phyloP scores from a whole-genome alignment of 257 asterid genomes.

The Scutellaria baicalensis region DNA sequence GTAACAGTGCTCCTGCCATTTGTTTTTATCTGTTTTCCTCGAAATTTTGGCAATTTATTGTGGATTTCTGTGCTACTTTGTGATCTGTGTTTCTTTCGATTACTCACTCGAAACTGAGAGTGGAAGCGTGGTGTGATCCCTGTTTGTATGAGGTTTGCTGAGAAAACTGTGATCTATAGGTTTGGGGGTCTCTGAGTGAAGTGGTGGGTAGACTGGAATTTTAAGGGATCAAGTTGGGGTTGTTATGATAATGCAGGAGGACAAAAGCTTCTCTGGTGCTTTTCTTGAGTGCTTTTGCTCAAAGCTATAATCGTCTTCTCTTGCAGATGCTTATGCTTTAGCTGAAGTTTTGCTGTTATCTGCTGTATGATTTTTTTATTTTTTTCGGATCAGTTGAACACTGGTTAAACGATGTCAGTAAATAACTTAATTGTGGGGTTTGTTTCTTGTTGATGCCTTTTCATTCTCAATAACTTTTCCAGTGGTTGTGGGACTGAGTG shows the following conservation, averaged over 20 bases:
- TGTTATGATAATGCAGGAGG: constrained; percentile 7
- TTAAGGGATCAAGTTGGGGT: not conserved
- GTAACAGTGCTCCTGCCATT: constrained; percentile 13
- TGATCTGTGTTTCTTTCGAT: constrained; percentile 9
- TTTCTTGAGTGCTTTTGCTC: not conserved
- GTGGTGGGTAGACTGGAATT: not conserved
- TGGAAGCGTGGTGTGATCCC: not conserved
- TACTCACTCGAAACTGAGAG: constrained; percentile 1
- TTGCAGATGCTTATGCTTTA: not conserved
- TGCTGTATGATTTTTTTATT: not conserved
- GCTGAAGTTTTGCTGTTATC: not conserved
- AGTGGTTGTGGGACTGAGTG: not conserved
- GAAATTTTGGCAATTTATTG: not conserved
- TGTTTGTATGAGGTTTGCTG: not conserved
- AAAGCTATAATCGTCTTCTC: not conserved
- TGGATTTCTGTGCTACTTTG: not conserved
- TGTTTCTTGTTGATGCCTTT: not conserved
- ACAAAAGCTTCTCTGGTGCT: not conserved
- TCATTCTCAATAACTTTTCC: not conserved
- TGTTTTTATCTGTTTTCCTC: not conserved
- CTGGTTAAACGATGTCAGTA: not conserved
- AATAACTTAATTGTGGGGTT: not conserved
- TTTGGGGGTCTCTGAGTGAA: not conserved
- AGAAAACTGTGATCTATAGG: constrained; percentile 7
- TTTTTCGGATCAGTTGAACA: not conserved